phyloP scores from a whole-genome alignment of 257 asterid species.

The Solanum rostratum region DNA sequence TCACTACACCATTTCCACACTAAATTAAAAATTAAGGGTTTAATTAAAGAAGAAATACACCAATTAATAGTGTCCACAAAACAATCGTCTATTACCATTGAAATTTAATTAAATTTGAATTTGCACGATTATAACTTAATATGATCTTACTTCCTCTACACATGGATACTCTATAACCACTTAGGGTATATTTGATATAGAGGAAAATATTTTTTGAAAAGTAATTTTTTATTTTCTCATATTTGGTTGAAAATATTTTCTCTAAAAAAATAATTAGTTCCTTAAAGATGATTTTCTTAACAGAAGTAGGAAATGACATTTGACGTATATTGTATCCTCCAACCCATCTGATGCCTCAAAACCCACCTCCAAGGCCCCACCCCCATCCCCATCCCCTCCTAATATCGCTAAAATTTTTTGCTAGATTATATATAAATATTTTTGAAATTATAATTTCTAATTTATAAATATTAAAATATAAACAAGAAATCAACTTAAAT shows the following conservation, averaged over 20 bases:
- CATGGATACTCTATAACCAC: neutral
- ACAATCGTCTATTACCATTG: too few relatives aligned
- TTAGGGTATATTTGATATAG: neutral
- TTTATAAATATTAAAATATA: too few relatives aligned
- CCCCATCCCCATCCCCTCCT: too few relatives aligned
- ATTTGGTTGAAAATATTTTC: neutral
- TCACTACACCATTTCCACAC: neutral
- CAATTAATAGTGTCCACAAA: neutral
- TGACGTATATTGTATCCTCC: too few relatives aligned
- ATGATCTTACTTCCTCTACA: neutral
- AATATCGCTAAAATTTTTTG: too few relatives aligned
- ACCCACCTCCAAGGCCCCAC: neutral
- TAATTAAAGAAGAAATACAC: neutral
- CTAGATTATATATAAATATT: too few relatives aligned
- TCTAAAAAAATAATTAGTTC: too few relatives aligned
- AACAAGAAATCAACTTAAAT: too few relatives aligned
- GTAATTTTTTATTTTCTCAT: too few relatives aligned
- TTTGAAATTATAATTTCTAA: too few relatives aligned
- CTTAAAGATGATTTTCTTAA: too few relatives aligned
- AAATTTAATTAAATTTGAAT: neutral
- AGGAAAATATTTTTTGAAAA: accelerated
- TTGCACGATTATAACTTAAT: accelerated
- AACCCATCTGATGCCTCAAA: neutral
- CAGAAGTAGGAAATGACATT: too few relatives aligned
- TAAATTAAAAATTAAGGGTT: neutral